Conservation (phyloP, 2,329 filamentous ascomycete species). For the Shiraia sp. region DNA sequence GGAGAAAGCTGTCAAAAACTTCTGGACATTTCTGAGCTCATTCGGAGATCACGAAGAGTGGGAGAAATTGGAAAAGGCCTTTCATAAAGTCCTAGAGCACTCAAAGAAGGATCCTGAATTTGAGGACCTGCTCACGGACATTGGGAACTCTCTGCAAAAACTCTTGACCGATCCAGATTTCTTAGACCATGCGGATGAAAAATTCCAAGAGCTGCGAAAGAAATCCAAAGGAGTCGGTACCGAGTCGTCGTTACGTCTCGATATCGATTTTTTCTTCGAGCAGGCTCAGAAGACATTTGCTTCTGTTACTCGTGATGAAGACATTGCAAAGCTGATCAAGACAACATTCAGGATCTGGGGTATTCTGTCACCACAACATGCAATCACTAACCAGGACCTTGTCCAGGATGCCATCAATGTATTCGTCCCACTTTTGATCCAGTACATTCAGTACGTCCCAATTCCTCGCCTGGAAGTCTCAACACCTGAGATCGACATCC, state of each 20-base stretch:
- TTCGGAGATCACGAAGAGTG: constrained; percentile 77
- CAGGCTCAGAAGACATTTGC: constrained; percentile 70
- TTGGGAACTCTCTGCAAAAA: constrained; percentile 75
- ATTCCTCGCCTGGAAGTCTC: constrained; percentile 90
- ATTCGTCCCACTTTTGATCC: constrained; percentile 76
- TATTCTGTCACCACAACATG: constrained; percentile 68
- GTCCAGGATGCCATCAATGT: constrained; percentile 76
- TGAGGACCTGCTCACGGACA: constrained; percentile 73
- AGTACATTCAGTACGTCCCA: constrained; percentile 81
- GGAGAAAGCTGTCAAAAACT: constrained; percentile 75
- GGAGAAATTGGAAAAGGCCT: constrained; percentile 71
- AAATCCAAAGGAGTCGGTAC: constrained; percentile 63
- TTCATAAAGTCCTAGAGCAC: constrained; percentile 73
- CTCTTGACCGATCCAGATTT: constrained; percentile 86
- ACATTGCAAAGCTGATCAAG: constrained; percentile 69
- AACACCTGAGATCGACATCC: constrained; percentile 78
- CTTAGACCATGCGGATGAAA: constrained; percentile 73
- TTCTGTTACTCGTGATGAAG: constrained; percentile 71
- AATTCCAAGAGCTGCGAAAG: constrained; percentile 62
- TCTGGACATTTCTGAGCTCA: constrained; percentile 78
- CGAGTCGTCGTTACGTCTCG: constrained; percentile 69
- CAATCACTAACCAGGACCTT: constrained; percentile 70
- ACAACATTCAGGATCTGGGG: constrained; percentile 70
- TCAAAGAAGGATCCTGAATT: constrained; percentile 79
- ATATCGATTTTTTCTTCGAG: constrained; percentile 71